Evolutionary conservation across 352 stramenopile species (phyloP), one percentile per base, ranked within the genome.

Genomic region (Pythium apleroticum): DNA sequence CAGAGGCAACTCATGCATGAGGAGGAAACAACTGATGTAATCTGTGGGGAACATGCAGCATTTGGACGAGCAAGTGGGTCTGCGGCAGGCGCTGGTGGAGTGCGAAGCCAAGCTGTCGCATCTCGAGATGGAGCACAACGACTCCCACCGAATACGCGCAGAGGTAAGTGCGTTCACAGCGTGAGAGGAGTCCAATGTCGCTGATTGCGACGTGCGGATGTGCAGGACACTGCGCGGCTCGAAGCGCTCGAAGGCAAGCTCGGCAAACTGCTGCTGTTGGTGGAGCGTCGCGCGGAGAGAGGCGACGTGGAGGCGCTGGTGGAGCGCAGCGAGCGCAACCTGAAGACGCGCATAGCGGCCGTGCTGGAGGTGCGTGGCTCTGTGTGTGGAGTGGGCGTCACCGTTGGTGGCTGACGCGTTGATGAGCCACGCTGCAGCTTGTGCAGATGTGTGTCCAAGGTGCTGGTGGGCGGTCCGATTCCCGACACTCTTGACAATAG

Each of bases 341-440:
- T 89, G 11, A 86, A 86, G 58, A 57, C 63, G 19, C 80, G 77
- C 3, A 69, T 89, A 20, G 80, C 85, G 31, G 72, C 76, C 10
- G 68, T 89, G 19, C 72, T 86, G 0, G 77, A 89, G 77, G 80
- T 89, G 35, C 20, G 53, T 50, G 43, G 43, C 22, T 50, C n/a
- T 28, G 43, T 27, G n/a, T 28, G 43, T n/a, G 20, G n/a, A 14
- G n/a, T 19, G 35, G 35, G 35, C 14, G 35, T 15, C 14, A 12
- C 35, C 4, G 14, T 5, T 17, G 35, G 2, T 37, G 35, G 35
- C 35, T 41, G 14, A 41, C 35, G 14, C 10, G 15, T 4, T 15
- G 35, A 14, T 37, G 31, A 37, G n/a, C 35, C 35, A 48, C 41
- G 41, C 37, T 37, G n/a, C 46, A 67, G 65, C 65, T 72, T 17